Evolutionary conservation across 2,329 filamentous ascomycete species (phyloP).

Genomic region (Byssochlamys sp.): DNA sequence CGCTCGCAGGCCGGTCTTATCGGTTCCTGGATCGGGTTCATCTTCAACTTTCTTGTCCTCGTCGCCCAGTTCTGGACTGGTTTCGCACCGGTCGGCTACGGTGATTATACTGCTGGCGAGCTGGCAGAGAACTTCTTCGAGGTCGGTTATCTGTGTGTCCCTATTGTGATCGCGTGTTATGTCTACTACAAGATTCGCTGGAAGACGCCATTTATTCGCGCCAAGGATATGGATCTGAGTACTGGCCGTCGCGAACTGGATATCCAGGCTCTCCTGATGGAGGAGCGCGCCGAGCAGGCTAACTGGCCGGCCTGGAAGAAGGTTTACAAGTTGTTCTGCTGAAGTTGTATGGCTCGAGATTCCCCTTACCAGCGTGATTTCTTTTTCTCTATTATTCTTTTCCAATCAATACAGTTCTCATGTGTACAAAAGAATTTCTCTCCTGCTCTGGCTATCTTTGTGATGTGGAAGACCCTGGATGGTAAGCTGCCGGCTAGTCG

Average conservation of each 20-base stretch:
- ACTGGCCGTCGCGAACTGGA: slow-evolving; percentile 81
- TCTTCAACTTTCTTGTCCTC: slow-evolving; percentile 66
- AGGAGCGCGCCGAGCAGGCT: slow-evolving; percentile 66
- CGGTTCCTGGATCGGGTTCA: slow-evolving; percentile 71
- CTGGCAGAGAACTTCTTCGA: slow-evolving; percentile 61
- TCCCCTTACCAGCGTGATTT: neutral
- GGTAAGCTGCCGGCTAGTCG: neutral
- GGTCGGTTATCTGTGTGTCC: slow-evolving; percentile 46
- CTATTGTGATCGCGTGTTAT: slow-evolving; percentile 53
- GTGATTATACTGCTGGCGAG: slow-evolving; percentile 32
- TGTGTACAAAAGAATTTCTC: slow-evolving; percentile 2
- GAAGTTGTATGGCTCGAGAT: slow-evolving; percentile 7
- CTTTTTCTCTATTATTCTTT: slow-evolving; percentile 5
- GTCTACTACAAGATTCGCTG: slow-evolving; percentile 66
- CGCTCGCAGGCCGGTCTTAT: slow-evolving; percentile 64
- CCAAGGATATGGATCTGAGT: slow-evolving; percentile 71
- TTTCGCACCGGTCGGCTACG: slow-evolving; percentile 60
- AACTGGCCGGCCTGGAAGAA: slow-evolving; percentile 69
- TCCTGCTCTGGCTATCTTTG: neutral
- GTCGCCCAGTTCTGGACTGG: slow-evolving; percentile 82
- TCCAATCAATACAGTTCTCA: slow-evolving; percentile 1
- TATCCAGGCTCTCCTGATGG: slow-evolving; percentile 63
- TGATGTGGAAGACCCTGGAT: slow-evolving; percentile 1
- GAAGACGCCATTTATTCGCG: slow-evolving; percentile 56
- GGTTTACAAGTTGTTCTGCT: slow-evolving; percentile 65